Percentiles rank a stretch among this genome's conserved stretches.
Evolutionary conservation across 768 basidiomycete species (phyloP).

Genomic region (Bullera alba): DNA sequence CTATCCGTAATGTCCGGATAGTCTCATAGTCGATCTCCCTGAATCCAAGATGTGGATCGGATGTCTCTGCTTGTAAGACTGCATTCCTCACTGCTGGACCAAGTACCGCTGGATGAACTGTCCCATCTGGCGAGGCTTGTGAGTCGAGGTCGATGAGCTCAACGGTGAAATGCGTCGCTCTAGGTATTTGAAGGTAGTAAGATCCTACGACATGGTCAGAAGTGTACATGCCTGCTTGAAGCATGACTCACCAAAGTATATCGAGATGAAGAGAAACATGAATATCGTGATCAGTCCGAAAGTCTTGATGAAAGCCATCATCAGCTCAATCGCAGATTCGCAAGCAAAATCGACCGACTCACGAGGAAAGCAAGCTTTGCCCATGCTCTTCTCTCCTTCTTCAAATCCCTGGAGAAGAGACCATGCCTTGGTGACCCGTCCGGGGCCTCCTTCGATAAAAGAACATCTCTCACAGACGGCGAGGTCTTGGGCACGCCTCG

Average conservation of each 20-base stretch:
- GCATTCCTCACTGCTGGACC: slow-evolving; percentile 35
- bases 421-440: slow-evolving; percentile 22
- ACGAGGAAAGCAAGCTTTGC: slow-evolving; percentile 26
- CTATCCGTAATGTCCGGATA: slow-evolving; percentile 19
- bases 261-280: slow-evolving; percentile 29
- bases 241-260: slow-evolving; percentile 32
- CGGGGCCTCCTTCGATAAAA: slow-evolving; percentile 8
- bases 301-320: slow-evolving; percentile 3
- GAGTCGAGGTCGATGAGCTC: slow-evolving; percentile 44
- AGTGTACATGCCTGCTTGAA: background rate
- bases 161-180: slow-evolving; percentile 37
- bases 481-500: background rate
- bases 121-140: slow-evolving; percentile 20
- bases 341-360: background rate
- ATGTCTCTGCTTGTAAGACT: background rate
- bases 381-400: slow-evolving; percentile 25
- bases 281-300: slow-evolving; percentile 23
- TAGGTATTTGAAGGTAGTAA: slow-evolving; percentile 39
- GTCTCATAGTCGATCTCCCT: slow-evolving; percentile 17
- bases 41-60: slow-evolving; percentile 31
- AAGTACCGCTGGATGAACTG: slow-evolving; percentile 37
- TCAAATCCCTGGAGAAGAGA: slow-evolving; percentile 16
- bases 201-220: slow-evolving; percentile 13
- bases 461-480: slow-evolving; percentile 9
- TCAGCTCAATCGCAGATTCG: background rate